A percentile compares a stretch with the other conserved stretches of the same genome.
Conservation (phyloP, 75 land plant genomes). For the Cryptomeria japonica region DNA sequence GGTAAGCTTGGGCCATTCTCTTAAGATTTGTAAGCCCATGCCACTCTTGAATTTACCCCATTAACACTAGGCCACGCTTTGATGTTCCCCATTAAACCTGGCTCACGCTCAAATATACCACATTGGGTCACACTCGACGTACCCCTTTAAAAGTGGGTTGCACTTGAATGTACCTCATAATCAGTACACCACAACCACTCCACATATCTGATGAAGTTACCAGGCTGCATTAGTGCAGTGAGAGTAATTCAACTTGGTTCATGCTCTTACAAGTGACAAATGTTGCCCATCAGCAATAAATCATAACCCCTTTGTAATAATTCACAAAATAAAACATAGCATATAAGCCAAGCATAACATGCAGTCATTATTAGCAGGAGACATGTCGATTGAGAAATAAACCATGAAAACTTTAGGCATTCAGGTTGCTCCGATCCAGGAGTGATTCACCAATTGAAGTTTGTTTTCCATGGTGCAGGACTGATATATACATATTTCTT, state of each 20-base stretch:
- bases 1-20: background rate
- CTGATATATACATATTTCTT: too few relatives aligned
- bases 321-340: background rate
- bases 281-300: too few relatives aligned
- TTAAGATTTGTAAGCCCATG: background rate
- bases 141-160: background rate
- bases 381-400: background rate
- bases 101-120: background rate
- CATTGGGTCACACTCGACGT: background rate
- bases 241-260: background rate
- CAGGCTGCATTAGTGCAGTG: background rate
- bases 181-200: background rate
- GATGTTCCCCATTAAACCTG: background rate
- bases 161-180: background rate
- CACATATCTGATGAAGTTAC: background rate
- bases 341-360: background rate
- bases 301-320: background rate
- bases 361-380: background rate
- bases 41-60: background rate
- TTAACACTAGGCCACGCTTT: background rate
- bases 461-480: background rate
- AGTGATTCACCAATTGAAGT: background rate
- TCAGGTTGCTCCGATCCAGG: background rate
- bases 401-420: background rate
- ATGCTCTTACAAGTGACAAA: background rate